Base-by-base conservation (phyloP, 164 flowering plant species). In the Macadamia integrifolia region DNA sequence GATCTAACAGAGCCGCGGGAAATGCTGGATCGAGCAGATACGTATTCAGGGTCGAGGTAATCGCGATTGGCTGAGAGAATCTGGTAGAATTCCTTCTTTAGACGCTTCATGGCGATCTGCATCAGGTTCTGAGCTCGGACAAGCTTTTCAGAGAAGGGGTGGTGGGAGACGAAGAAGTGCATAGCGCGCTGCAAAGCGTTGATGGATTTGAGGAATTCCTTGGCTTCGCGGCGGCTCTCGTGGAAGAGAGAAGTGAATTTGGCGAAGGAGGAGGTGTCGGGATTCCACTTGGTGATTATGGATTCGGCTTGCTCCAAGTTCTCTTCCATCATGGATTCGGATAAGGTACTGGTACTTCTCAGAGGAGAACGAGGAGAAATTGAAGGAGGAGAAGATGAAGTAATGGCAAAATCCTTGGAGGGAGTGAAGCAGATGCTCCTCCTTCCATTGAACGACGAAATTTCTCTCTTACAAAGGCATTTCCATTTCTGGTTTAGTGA, bases 91-190 rank as follows among this genome's bases (percentile, higher is more conserved):
- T 91, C 97, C 76, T 76, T 81, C 71, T 88, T 73, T 0, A 89
- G 78, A 11, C 86, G 64, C 64, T 81, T 84, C 86, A 88, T 91
- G 7, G 93, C 93, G 6, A 69, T 66, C 28, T 81, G 83, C 87
- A 89, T 86, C 14, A 89, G 62, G 0, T 64, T 75, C 49, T 89
- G 95, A 14, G 85, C 81, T 1, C 61, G 68, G 2, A 83, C 72
- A 52, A 89, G 87, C 61, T 68, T 78, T 0, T 78, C 72, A 8
- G 87, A 81, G 55, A 58, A 43, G 9, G 82, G 60, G n/a, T 70
- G 8, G 7, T 75, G 69, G 6, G 75, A 23, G 2, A 77, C 59
- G 56, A 80, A 78, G 72, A 44, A 76, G 23, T 81, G 81, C 96
- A 90, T 90, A 0, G 90, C 81, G 44, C 65, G 17, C 58, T 81